Evolutionary conservation across 2,329 filamentous ascomycete species (phyloP).

Genomic region (Beauveria scarabaeidicola): DNA sequence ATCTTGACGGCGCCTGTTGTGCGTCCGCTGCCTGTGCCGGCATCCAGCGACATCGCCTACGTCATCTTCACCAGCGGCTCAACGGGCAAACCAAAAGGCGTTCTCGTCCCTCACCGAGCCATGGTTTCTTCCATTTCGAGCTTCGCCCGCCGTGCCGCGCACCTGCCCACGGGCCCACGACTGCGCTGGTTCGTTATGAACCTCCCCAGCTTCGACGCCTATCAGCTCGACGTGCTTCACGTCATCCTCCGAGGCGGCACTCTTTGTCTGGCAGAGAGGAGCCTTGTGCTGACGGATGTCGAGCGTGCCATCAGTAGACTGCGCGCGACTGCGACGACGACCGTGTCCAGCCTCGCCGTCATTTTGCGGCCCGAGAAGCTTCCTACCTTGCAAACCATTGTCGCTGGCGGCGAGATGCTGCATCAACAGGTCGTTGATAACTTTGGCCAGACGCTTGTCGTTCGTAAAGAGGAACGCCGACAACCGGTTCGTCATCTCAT

Average conservation of each 20-base stretch:
- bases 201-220: conserved; percentile 2
- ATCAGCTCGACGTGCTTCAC: conserved; percentile 1
- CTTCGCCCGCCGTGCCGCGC: neutral
- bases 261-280: conserved; percentile 1
- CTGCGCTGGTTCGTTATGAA: conserved; percentile 8
- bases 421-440: neutral
- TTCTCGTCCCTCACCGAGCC: conserved; percentile 68
- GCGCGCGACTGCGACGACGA: conserved; percentile 1
- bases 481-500: neutral
- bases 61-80: conserved; percentile 40
- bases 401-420: conserved; percentile 6
- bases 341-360: conserved; percentile 6
- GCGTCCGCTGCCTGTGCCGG: neutral
- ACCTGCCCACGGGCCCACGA: neutral
- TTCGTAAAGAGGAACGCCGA: neutral
- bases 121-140: neutral
- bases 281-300: conserved; percentile 3
- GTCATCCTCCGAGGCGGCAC: neutral
- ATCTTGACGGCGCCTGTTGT: neutral
- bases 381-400: neutral
- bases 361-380: neutral
- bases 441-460: neutral
- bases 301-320: neutral
- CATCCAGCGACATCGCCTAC: conserved; percentile 23
- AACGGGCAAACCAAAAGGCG: conserved; percentile 41